Evolutionary conservation across 495 filamentous ascomycete genomes (phyloP).

Genomic region (Aspergillus taichungensis): DNA sequence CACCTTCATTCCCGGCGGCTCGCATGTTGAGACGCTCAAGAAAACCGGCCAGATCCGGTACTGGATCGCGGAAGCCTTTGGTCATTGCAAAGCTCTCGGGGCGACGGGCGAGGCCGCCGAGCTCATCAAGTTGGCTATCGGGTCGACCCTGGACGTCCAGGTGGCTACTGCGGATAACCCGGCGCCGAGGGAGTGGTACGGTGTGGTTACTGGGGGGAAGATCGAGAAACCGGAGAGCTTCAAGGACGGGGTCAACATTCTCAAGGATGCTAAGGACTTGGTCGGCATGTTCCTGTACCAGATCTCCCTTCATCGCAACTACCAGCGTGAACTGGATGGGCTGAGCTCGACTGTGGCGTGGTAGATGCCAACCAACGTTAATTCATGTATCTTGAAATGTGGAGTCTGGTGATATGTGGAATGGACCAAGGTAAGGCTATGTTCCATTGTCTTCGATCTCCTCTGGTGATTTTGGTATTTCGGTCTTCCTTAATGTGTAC

Average conservation of each 20-base stretch:
- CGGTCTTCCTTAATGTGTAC: too few relatives aligned
- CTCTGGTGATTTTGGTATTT: too few relatives aligned
- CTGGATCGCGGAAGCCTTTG: slow-evolving; percentile 70
- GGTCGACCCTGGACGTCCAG: slow-evolving; percentile 19
- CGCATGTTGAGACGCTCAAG: slow-evolving; percentile 46
- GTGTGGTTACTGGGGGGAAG: slow-evolving; percentile 55
- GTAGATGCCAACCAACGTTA: not conserved
- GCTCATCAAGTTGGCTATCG: slow-evolving; percentile 47
- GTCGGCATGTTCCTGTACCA: slow-evolving; percentile 50
- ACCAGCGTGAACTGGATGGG: slow-evolving; percentile 57
- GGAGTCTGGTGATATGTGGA: too few relatives aligned
- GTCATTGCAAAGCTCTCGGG: slow-evolving; percentile 63
- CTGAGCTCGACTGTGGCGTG: slow-evolving; percentile 18
- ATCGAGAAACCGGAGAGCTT: slow-evolving; percentile 42
- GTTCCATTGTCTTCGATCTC: too few relatives aligned
- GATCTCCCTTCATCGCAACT: slow-evolving; percentile 56
- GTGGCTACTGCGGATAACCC: slow-evolving; percentile 34
- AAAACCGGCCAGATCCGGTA: slow-evolving; percentile 62
- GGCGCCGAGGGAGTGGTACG: slow-evolving; percentile 56
- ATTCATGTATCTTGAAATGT: too few relatives aligned
- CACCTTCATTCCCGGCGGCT: slow-evolving; percentile 62
- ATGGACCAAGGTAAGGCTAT: too few relatives aligned
- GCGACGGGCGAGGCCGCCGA: slow-evolving; percentile 55
- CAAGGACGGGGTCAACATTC: slow-evolving; percentile 46
- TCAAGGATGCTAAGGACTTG: slow-evolving; percentile 53